phyloP scores from a whole-genome alignment of 345 rosid genomes.

The Murraya paniculata region DNA sequence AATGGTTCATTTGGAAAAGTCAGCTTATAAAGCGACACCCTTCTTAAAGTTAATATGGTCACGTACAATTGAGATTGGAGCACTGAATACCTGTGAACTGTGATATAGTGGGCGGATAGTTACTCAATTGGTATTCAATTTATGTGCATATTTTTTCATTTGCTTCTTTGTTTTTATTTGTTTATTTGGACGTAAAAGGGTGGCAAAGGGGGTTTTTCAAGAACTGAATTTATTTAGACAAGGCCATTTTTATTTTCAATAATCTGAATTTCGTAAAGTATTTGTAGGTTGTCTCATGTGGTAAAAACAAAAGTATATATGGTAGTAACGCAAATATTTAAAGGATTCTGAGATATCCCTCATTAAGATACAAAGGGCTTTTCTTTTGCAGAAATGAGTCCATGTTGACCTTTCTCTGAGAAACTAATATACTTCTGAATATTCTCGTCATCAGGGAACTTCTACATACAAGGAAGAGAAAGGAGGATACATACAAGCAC shows the following conservation, averaged over 20 bases:
- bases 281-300: not conserved
- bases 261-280: not conserved
- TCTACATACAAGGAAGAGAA: constrained; percentile 67
- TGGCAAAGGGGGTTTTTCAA: not conserved
- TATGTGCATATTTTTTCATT: not conserved
- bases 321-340: not conserved
- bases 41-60: not conserved
- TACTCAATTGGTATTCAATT: not conserved
- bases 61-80: not conserved
- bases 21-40: not conserved
- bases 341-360: not conserved
- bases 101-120: not conserved
- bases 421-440: not conserved
- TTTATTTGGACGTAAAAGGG: not conserved
- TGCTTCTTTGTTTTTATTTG: not conserved
- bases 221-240: too few species aligned
- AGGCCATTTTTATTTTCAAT: not conserved
- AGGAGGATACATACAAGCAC: constrained; percentile 47
- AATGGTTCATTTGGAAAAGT: not conserved
- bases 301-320: not conserved
- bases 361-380: not conserved
- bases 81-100: not conserved
- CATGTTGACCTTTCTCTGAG: not conserved
- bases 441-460: constrained; percentile 56
- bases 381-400: not conserved